Evolutionary conservation across 495 filamentous ascomycete genomes (phyloP).

Genomic region (Tuber brumale): DNA sequence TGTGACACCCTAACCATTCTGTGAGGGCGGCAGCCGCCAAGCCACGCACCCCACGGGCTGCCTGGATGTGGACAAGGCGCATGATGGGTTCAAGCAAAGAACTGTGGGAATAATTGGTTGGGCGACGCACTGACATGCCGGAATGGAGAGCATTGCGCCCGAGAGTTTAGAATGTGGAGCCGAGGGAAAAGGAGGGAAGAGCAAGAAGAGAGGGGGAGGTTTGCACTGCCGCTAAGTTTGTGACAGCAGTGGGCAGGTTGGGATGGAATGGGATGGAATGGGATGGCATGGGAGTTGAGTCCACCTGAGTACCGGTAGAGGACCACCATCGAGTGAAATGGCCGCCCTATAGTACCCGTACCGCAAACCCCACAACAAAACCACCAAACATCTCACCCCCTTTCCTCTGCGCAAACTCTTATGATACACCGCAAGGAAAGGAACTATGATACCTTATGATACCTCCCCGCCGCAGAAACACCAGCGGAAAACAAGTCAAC

Average conservation of each 20-base stretch:
- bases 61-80: not conserved
- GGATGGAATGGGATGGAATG: too few relatives aligned
- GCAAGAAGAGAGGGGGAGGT: not conserved
- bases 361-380: not conserved
- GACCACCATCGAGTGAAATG: too few relatives aligned
- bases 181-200: not conserved
- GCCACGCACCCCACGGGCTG: not conserved
- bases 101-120: not conserved
- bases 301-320: too few relatives aligned
- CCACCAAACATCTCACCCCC: not conserved
- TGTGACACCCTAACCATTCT: not conserved
- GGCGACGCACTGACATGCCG: not conserved
- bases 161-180: conserved; percentile 3
- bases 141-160: not conserved
- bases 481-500: not conserved
- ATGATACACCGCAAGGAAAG: too few relatives aligned
- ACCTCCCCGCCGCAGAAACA: not conserved
- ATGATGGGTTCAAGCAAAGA: not conserved
- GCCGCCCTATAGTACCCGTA: not conserved
- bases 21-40: not conserved
- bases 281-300: too few relatives aligned
- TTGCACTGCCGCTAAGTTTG: too few relatives aligned
- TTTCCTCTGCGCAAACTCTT: not conserved
- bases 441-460: too few relatives aligned
- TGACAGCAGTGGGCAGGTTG: too few relatives aligned